Conservation (phyloP, 352 stramenopile genomes). For the Phytophthora idaei region DNA sequence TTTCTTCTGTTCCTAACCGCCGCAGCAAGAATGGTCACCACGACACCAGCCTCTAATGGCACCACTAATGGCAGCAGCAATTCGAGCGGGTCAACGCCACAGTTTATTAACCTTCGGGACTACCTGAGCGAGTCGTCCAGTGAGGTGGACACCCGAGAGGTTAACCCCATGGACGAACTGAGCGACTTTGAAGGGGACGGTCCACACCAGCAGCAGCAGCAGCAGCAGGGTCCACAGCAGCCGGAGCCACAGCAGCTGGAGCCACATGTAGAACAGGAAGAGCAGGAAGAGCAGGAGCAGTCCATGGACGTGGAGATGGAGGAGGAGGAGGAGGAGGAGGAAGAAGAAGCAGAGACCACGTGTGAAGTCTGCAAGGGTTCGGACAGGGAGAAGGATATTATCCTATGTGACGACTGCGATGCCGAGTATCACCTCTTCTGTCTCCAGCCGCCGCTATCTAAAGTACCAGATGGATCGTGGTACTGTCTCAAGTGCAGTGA, state of each 20-base stretch:
- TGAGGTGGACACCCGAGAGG: conserved; percentile 50
- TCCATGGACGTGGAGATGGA: conserved; percentile 39
- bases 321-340: conserved; percentile 6
- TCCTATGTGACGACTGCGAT: conserved; percentile 67
- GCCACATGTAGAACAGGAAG: conserved; percentile 3
- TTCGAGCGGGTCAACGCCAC: neutral
- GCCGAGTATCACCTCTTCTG: conserved; percentile 71
- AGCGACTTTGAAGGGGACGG: conserved; percentile 56
- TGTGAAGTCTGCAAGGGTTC: conserved; percentile 53
- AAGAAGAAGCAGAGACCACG: conserved; percentile 24
- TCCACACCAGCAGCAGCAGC: neutral
- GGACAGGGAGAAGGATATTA: conserved; percentile 45
- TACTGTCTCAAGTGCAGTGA: conserved; percentile 54
- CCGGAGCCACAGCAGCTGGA: neutral
- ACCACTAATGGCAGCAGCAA: conserved; percentile 2
- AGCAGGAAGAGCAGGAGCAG: conserved; percentile 10
- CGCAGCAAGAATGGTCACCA: conserved; percentile 7
- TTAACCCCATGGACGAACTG: conserved; percentile 71
- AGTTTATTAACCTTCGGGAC: conserved; percentile 35
- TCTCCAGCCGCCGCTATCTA: conserved; percentile 48
- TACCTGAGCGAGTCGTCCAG: conserved; percentile 60
- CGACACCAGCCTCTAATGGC: neutral
- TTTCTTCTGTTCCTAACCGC: conserved; percentile 2
- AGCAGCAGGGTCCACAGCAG: conserved; percentile 1
- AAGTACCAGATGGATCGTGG: conserved; percentile 57